Conservation (phyloP, 1,284 basidiomycete species). For the Rhizoctonia solani region DNA sequence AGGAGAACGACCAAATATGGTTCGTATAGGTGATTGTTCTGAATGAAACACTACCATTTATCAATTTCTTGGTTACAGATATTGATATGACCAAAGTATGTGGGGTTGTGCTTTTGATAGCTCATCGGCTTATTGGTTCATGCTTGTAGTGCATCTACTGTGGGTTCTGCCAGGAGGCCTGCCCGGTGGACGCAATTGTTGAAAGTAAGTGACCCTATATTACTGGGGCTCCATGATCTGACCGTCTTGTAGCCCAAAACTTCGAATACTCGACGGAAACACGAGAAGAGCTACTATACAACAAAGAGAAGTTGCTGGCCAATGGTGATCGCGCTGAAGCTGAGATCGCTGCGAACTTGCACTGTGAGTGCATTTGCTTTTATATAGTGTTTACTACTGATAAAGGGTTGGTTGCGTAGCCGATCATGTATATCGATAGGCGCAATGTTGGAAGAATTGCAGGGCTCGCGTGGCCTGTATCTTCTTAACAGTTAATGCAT, state of each 20-base stretch:
- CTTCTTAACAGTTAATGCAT: conserved; percentile 28
- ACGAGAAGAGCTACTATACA: conserved; percentile 97
- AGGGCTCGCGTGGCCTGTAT: neutral
- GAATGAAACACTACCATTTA: neutral
- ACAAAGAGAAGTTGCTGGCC: conserved; percentile 95
- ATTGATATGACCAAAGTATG: conserved; percentile 62
- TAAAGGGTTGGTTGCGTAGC: conserved; percentile 48
- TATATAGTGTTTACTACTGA: conserved; percentile 31
- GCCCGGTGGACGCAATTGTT: conserved; percentile 99
- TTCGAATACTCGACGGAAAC: conserved; percentile 97
- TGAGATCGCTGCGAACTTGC: conserved; percentile 93
- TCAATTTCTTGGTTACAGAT: conserved; percentile 44
- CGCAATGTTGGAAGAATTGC: neutral
- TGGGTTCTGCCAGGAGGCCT: conserved; percentile 98
- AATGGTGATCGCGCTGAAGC: conserved; percentile 97
- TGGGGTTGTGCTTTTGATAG: neutral
- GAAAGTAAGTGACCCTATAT: conserved; percentile 80
- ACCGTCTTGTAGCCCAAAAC: conserved; percentile 74
- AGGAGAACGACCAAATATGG: conserved; percentile 98
- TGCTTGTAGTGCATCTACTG: conserved; percentile 84
- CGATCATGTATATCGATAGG: conserved; percentile 64
- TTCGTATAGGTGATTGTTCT: conserved; percentile 39
- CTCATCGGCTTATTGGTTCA: neutral
- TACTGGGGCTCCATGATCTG: conserved; percentile 25
- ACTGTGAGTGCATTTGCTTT: conserved; percentile 57